Evolutionary conservation across 495 filamentous ascomycete genomes (phyloP), one percentile per base, ranked within the genome.

Genomic region (Aspergillus leporis): DNA sequence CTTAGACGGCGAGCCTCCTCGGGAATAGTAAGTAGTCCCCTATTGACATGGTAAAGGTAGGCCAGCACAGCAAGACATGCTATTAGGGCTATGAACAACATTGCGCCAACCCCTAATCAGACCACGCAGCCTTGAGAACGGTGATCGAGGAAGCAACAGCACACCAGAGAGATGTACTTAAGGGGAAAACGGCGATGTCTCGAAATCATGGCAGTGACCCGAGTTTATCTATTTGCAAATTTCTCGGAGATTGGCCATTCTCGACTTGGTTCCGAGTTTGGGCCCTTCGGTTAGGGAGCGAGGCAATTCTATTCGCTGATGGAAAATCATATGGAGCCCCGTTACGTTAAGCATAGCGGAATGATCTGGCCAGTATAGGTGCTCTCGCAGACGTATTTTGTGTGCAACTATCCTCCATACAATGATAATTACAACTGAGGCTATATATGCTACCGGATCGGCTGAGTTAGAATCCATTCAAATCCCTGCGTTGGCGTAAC

Each of bases 41-140:
- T 61, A 64, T 85, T 85, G 54, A 85, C 73, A 60, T 79, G 77
- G 62, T 73, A 77, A 10, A 85, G 63, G 63, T 80, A 85, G 50
- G 59, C 70, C 9, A 82, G 38, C 45, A 63, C 66, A 9, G 69
- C 53, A 7, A 66, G 25, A 13, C 51, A 54, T 30, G 60, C 46
- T 25, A 59, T 18, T 0, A 70, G 12, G 25, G 58, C 13, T 60
- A 46, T 25, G 21, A 50, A 43, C 18, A 61, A 30, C 65, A 67
- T 67, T 32, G 25, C 14, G 51, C 18, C 22, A 16, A 50, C 14
- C 7, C 22, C 13, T 21, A 23, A 23, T 31, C 13, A 21, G 52
- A 50, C 12, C 31, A 18, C 10, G 28, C 50, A 18, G 19, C 50
- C 7, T 34, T 21, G 1, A 53, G 30, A 4, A 38, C 13, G 1